Conservation (phyloP, 1,284 basidiomycete genomes). For the Neolentinus lepideus region DNA sequence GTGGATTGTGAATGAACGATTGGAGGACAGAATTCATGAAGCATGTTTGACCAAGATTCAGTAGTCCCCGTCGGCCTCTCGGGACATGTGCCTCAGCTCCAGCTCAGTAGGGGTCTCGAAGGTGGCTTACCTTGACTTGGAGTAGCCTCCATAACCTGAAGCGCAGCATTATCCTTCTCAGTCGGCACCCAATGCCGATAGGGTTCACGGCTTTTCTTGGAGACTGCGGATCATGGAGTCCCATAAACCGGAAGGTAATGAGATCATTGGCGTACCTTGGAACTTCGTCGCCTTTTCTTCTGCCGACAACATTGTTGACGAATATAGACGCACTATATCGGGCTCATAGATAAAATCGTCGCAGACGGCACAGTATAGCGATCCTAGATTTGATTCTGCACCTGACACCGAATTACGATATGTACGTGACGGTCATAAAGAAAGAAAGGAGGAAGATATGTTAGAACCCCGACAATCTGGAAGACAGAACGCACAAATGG, state of each 20-base stretch:
- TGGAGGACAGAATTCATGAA: constrained; percentile 94
- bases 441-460: background rate
- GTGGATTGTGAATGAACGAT: constrained; percentile 88
- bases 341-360: constrained; percentile 51
- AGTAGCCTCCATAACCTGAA: constrained; percentile 30
- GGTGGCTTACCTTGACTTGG: constrained; percentile 54
- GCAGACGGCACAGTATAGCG: constrained; percentile 51
- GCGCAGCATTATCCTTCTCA: constrained; percentile 25
- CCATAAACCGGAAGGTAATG: background rate
- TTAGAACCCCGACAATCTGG: constrained; percentile 26
- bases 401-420: constrained; percentile 27
- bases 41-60: constrained; percentile 94
- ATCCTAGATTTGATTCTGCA: constrained; percentile 49
- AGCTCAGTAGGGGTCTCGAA: constrained; percentile 4
- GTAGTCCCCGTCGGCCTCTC: constrained; percentile 77
- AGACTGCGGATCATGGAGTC: constrained; percentile 20
- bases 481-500: constrained; percentile 58
- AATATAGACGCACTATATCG: constrained; percentile 31
- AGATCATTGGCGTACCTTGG: constrained; percentile 25
- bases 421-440: background rate
- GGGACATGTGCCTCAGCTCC: background rate
- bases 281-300: constrained; percentile 48
- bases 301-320: constrained; percentile 29
- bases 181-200: constrained; percentile 38
- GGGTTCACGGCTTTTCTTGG: constrained; percentile 32